Conservation (phyloP, 148 eudicot species). For the Rhododendron ferrugineum region DNA sequence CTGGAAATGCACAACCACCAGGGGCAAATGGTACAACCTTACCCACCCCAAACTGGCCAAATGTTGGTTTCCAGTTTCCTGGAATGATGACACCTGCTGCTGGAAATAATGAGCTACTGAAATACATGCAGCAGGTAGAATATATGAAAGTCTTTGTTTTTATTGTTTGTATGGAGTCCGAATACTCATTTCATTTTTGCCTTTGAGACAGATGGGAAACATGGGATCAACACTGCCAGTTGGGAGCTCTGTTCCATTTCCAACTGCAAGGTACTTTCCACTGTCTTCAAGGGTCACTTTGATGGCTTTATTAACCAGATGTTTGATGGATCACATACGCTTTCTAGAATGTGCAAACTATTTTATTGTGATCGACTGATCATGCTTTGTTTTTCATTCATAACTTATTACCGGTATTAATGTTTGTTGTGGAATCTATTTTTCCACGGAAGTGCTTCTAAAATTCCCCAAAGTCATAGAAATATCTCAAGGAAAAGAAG, state of each 20-base stretch:
- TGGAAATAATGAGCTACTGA: constrained; percentile 60
- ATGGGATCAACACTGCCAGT: constrained; percentile 38
- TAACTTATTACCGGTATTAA: not conserved
- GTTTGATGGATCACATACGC: not conserved
- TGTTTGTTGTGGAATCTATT: not conserved
- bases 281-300: not conserved
- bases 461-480: not conserved
- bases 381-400: not conserved
- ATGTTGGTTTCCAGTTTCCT: constrained; percentile 71
- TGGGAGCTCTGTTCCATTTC: constrained; percentile 50
- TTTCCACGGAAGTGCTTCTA: not conserved
- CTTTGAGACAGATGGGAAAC: constrained; percentile 51
- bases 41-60: constrained; percentile 67
- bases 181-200: constrained; percentile 7
- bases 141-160: not conserved
- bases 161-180: not conserved
- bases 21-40: constrained; percentile 48
- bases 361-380: not conserved
- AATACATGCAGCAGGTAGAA: constrained; percentile 76
- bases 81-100: constrained; percentile 54
- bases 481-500: not conserved
- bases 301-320: not conserved
- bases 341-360: not conserved
- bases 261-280: constrained; percentile 27
- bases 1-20: constrained; percentile 40